Evolutionary conservation across 495 filamentous ascomycete species (phyloP), one percentile per base, ranked within the genome.

Genomic region (Daldinia bambusicola): DNA sequence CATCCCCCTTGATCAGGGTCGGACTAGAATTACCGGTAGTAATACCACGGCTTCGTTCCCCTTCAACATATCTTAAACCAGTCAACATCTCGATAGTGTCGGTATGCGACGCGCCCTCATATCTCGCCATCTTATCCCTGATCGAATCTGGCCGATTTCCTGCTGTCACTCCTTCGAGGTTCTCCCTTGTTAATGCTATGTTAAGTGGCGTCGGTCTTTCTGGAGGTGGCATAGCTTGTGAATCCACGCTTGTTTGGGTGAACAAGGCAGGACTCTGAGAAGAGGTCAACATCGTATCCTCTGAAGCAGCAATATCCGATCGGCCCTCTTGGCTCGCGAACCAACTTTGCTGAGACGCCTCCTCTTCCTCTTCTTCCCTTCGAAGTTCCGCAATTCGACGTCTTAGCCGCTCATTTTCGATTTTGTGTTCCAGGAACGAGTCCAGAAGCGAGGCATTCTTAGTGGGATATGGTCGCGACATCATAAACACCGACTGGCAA

Each of bases 361-460:
- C 85, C 32, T 77, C 81, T 52, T 97, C 95, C 60, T 90, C 88
- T 77, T 97, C 94, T 79, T 98, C 95, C 69, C 88, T 85, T 71
- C 89, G 90, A 43, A 99, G 84, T 75, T 97, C 93, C 13, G 89
- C 88, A 65, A 99, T 97, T 37, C 92, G 89, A 69, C 92, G 91
- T 63, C 85, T 87, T 41, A 99, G 79, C 16, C 95, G 88, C 79
- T 97, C 94, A 73, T 99, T 98, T 78, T 98, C 95, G 55, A 98
- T 94, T 79, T 98, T 98, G 80, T 98, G 95, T 78, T 99, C 95
- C 13, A 99, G 83, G 68, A 97, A 98, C 0, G 95, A 96, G 78
- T 99, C 94, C 55, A 99, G 80, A 7, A 97, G 83, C 9, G 86
- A 88, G 0, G 93, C 89, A 75, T 93, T 95, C 77, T 91, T 93